Evolutionary conservation across 2,329 filamentous ascomycete genomes (phyloP), one percentile per base, ranked within the genome.

Genomic region (Emericellopsis atlantica): DNA sequence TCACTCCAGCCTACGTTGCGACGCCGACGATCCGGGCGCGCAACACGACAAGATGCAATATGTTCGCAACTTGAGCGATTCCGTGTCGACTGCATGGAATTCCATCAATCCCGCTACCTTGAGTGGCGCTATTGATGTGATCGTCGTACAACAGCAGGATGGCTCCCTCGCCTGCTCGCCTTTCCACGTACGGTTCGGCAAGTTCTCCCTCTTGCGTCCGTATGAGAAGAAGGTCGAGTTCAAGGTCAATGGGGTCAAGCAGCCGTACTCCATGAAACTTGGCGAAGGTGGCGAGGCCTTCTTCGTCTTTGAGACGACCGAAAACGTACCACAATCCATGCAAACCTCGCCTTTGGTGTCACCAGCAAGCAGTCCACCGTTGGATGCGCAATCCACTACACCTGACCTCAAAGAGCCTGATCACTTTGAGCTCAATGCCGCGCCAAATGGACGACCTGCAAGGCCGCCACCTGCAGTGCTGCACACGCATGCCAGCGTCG

Each of bases 151-250:
- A 63, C 88, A 93, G 51, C 86, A 90, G 57, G 92, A 98, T 72
- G 92, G 86, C 66, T 71, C 68, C 33, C 73, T 96, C 43, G 80
- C 83, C 49, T 98, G 92, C 65, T 96, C 90, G 23, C 92, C 92
- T 39, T 98, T 98, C 63, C 92, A 98, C 61, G 92, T 98, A 49
- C 88, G 92, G 53, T 98, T 98, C 62, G 92, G 92, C 61, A 98
- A 98, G 66, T 96, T 96, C 68, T 95, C 90, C 45, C 73, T 98
- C 32, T 67, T 98, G 54, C 84, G 92, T 18, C 92, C 92, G 0
- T 95, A 81, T 45, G 92, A 98, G 64, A 98, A 98, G 67, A 98
- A 96, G 75, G 92, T 98, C 54, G 89, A 96, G 64, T 98, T 98
- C 66, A 76, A 76, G 52, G 89, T 98, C 72, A 98, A 98, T 70